These are phyloP conservation scores for Penicillium sp. DNA, from an alignment of 2,329 filamentous ascomycete genomes.

Conservation along the genomic window DNA sequence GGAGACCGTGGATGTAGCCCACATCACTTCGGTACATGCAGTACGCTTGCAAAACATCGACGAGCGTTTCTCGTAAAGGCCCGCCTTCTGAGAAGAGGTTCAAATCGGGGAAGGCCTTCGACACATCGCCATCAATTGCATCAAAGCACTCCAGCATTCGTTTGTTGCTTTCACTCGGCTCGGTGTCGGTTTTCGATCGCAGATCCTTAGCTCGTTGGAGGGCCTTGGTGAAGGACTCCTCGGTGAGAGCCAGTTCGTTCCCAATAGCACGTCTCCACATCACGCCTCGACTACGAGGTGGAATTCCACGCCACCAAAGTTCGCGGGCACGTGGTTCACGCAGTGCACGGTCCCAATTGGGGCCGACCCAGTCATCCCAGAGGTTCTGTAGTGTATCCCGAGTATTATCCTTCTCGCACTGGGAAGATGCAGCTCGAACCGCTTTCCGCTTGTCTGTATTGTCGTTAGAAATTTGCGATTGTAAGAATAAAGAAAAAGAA, in stretches of 20 bases:
- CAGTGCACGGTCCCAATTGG: slow-evolving; percentile 62
- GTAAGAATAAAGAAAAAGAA: neutral
- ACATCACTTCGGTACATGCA: slow-evolving; percentile 67
- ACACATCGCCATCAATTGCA: slow-evolving; percentile 58
- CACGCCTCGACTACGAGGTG: slow-evolving; percentile 58
- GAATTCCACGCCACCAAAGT: slow-evolving; percentile 68
- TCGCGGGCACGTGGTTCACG: slow-evolving; percentile 60
- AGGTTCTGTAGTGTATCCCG: slow-evolving; percentile 61
- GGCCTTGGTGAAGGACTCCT: slow-evolving; percentile 61
- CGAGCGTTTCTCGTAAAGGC: slow-evolving; percentile 59
- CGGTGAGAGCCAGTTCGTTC: slow-evolving; percentile 62
- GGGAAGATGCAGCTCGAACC: slow-evolving; percentile 51
- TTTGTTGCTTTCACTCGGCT: slow-evolving; percentile 48
- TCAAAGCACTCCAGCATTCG: slow-evolving; percentile 57
- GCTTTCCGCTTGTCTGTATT: slow-evolving; percentile 54
- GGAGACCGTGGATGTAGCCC: slow-evolving; percentile 63
- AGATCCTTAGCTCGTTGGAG: slow-evolving; percentile 59
- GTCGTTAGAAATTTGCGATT: slow-evolving; percentile 13
- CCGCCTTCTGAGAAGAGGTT: slow-evolving; percentile 61
- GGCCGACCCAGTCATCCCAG: slow-evolving; percentile 65
- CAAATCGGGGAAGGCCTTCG: slow-evolving; percentile 61
- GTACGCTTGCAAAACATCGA: slow-evolving; percentile 65
- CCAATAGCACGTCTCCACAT: slow-evolving; percentile 66
- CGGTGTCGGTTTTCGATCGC: slow-evolving; percentile 47
- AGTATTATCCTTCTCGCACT: slow-evolving; percentile 56